Evolutionary conservation across 208 protist genomes (phyloP).

Genomic region (Trypanosoma boissoni): DNA sequence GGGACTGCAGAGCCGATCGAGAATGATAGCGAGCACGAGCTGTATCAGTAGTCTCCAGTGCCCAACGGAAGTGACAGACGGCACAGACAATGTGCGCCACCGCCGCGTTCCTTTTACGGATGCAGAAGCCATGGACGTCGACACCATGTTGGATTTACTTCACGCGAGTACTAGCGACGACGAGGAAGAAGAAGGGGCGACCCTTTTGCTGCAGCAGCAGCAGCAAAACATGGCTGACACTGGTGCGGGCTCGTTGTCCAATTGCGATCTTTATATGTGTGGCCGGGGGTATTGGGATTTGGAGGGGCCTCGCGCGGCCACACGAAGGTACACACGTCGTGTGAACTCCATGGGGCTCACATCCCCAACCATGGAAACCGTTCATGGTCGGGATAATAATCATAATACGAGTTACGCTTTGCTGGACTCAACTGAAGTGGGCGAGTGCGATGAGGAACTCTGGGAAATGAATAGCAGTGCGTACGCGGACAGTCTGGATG

Average conservation of each 20-base stretch:
- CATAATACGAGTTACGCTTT: background rate
- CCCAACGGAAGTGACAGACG: slow-evolving; percentile 1
- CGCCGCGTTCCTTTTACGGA: slow-evolving; percentile 53
- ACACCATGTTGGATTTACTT: slow-evolving; percentile 45
- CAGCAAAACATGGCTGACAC: background rate
- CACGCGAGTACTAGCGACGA: slow-evolving; percentile 32
- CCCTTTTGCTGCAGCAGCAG: background rate
- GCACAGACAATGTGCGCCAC: slow-evolving; percentile 42
- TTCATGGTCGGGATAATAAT: background rate
- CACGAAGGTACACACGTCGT: slow-evolving; percentile 14
- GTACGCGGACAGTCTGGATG: slow-evolving; percentile 78
- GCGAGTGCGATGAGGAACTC: slow-evolving; percentile 35
- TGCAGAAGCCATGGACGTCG: slow-evolving; percentile 38
- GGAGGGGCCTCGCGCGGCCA: slow-evolving; percentile 13
- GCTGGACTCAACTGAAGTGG: too few species aligned
- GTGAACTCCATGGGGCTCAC: slow-evolving; percentile 26
- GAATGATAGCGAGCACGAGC: too few species aligned
- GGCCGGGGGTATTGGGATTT: slow-evolving; percentile 22
- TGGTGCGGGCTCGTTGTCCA: background rate
- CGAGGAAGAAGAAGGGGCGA: slow-evolving; percentile 20
- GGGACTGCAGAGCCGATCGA: too few species aligned
- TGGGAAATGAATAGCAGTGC: slow-evolving; percentile 81
- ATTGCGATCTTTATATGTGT: background rate
- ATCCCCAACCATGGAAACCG: slow-evolving; percentile 9
- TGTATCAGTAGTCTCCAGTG: too few species aligned